Conservation (phyloP, 2,329 filamentous ascomycete species). For the Paecilomyces sp. region DNA sequence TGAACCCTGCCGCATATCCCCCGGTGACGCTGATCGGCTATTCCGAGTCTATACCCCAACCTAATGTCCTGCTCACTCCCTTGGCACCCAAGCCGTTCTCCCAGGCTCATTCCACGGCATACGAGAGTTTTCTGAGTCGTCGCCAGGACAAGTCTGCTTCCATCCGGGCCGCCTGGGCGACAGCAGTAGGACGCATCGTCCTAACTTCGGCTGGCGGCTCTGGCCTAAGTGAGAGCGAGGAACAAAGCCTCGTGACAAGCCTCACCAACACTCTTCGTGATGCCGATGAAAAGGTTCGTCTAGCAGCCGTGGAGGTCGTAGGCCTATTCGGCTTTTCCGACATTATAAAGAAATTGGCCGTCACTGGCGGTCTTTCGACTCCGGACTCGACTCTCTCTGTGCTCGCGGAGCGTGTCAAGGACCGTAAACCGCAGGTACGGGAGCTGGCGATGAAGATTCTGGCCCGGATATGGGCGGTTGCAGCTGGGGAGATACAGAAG, state of each 20-base stretch:
- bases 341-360: conserved; percentile 73
- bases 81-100: conserved; percentile 85
- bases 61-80: conserved; percentile 68
- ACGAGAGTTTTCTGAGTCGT: conserved; percentile 76
- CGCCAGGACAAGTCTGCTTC: conserved; percentile 77
- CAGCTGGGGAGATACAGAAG: conserved; percentile 74
- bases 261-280: conserved; percentile 79
- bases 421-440: conserved; percentile 73
- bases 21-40: conserved; percentile 43
- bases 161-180: conserved; percentile 81
- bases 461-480: conserved; percentile 88
- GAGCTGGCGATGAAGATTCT: conserved; percentile 80
- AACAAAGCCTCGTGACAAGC: conserved; percentile 63
- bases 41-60: conserved; percentile 43
- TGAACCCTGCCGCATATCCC: conserved; percentile 84
- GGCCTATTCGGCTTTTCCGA: conserved; percentile 73
- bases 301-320: conserved; percentile 81
- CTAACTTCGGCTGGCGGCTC: conserved; percentile 88
- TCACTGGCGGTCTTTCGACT: conserved; percentile 66
- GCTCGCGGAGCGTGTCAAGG: conserved; percentile 80
- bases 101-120: conserved; percentile 69
- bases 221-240: conserved; percentile 76
- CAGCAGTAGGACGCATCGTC: conserved; percentile 74
- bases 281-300: conserved; percentile 80
- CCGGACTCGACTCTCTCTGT: conserved; percentile 71